phyloP scores from a whole-genome alignment of 352 stramenopile genomes.

The Pythium periplocum region DNA sequence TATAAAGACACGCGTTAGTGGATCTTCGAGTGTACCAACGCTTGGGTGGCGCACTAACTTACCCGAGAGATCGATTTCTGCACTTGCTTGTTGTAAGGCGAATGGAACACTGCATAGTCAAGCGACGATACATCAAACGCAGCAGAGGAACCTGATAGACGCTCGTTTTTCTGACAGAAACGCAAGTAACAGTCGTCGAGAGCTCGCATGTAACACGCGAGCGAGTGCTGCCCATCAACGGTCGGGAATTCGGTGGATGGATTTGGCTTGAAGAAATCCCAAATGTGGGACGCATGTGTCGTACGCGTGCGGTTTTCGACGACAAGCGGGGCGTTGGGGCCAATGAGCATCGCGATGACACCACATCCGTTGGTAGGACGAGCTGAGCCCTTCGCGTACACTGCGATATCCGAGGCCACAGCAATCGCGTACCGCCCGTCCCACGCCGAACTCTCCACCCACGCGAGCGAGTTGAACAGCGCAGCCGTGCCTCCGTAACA shows the following conservation, averaged over 20 bases:
- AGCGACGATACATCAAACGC: conserved; percentile 60
- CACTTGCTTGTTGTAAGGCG: conserved; percentile 99
- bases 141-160: conserved; percentile 7
- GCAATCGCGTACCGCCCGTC: conserved; percentile 93
- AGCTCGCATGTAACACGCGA: conserved; percentile 93
- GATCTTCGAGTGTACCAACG: neutral
- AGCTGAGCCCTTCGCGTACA: conserved; percentile 91
- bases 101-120: conserved; percentile 96
- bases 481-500: conserved; percentile 97
- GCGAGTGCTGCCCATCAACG: conserved; percentile 93
- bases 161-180: conserved; percentile 84
- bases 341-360: conserved; percentile 95
- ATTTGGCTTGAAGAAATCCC: conserved; percentile 98
- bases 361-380: conserved; percentile 90
- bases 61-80: conserved; percentile 94
- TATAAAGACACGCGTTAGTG: conserved; percentile 1
- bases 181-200: conserved; percentile 94
- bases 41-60: conserved; percentile 4
- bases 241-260: conserved; percentile 91
- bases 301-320: conserved; percentile 86
- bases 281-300: conserved; percentile 92
- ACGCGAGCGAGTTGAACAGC: conserved; percentile 95
- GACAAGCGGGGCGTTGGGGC: conserved; percentile 91
- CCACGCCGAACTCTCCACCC: conserved; percentile 94
- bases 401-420: conserved; percentile 94